Base-by-base conservation (phyloP, 495 filamentous ascomycete genomes). In the Aspergillus leporis region DNA sequence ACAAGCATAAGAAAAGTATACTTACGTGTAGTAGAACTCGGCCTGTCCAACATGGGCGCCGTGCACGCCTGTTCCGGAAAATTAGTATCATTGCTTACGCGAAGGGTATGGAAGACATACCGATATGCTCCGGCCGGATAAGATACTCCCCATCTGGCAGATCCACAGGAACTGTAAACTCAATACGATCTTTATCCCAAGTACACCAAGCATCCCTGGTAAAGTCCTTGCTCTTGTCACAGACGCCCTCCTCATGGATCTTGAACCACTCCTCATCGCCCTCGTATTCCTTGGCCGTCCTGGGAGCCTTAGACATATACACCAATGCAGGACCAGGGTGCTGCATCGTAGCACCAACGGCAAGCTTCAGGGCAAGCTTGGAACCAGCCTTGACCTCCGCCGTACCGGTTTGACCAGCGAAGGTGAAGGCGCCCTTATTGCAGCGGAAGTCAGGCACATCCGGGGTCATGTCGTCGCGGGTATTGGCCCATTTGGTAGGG, bases 111-210 rank as follows among this genome's bases (percentile, higher is more conserved):
- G 50, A 18, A 38, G 30, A 53, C 51, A 40, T 40, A 34, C 57
- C 82, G 18, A 87, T 81, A 25, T 78, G 77, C 67, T 87, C 83
- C 54, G 82, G 79, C 4, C 85, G 78, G 54, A 87, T 70, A 51
- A 87, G 79, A 58, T 87, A 87, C 56, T 86, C 79, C 36, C 85
- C 85, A 55, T 66, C 71, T 0, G 78, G 71, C 60, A 84, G 67
- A 49, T 69, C 76, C 61, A 74, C 72, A n/a, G 84, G 84, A 59
- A 87, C 79, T 43, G 70, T 83, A 68, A 73, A 78, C 46, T 55
- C 54, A 38, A 56, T 43, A 9, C 48, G 46, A 25, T 57, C 45
- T 28, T 51, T 55, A 21, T 43, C 54, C 3, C 13, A 56, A 14
- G 54, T 56, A 28, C 53, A 56, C 59, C 59, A 61, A 22, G 59